Conservation (phyloP, 176 grass and related monocot genomes). For the Eremochloa ophiuroides region DNA sequence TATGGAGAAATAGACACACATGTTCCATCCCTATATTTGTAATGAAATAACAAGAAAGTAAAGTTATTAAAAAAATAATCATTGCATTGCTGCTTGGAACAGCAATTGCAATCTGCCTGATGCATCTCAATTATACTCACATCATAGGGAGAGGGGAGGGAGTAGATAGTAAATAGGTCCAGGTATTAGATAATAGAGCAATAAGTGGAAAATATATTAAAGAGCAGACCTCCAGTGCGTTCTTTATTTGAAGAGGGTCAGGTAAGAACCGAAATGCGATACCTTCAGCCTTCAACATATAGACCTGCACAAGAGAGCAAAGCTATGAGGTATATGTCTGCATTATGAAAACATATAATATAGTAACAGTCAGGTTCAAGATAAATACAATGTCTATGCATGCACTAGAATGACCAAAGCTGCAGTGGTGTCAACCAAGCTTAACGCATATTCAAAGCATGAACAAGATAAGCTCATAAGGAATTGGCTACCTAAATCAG, state of each 20-base stretch:
- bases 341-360: slow-evolving; percentile 1
- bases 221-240: slow-evolving; percentile 66
- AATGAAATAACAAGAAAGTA: background rate
- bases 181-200: slow-evolving; percentile 28
- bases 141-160: background rate
- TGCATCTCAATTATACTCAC: background rate
- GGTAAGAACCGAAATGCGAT: slow-evolving; percentile 94
- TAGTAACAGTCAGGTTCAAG: background rate
- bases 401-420: background rate
- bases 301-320: slow-evolving; percentile 54
- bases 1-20: background rate
- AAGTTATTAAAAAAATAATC: background rate
- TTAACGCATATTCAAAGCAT: background rate
- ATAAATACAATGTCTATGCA: background rate
- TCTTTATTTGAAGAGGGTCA: slow-evolving; percentile 95
- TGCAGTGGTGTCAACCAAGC: background rate
- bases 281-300: slow-evolving; percentile 97
- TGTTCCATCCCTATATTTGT: background rate
- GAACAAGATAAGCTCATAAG: background rate
- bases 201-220: background rate
- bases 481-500: background rate
- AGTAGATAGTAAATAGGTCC: background rate
- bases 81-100: background rate
- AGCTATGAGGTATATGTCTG: background rate
- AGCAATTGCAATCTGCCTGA: background rate